Percentiles rank a stretch among this genome's conserved stretches.
phyloP scores from a whole-genome alignment of 1,139 yeast species.

The Suhomyces bolitotheri region DNA sequence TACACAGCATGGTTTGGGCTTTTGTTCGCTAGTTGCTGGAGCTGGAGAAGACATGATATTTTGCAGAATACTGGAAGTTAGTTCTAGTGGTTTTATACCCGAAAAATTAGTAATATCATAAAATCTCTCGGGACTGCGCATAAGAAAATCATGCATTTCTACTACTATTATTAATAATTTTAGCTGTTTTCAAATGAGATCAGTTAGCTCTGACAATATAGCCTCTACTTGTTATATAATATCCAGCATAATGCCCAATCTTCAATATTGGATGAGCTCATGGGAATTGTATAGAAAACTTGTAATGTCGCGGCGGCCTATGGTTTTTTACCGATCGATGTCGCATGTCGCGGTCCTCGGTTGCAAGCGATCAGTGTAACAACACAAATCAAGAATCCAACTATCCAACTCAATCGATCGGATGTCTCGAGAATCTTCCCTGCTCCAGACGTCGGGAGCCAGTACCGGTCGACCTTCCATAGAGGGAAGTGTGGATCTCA shows the following conservation, averaged over 20 bases:
- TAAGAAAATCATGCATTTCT: background rate
- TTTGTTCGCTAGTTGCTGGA: slow-evolving; percentile 20
- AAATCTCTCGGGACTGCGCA: too few species aligned
- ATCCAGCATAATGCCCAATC: too few species aligned
- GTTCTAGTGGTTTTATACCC: slow-evolving; percentile 1
- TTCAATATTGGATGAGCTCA: too few species aligned
- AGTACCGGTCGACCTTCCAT: slow-evolving; percentile 24
- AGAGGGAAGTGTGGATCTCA: slow-evolving; percentile 36
- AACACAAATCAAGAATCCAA: background rate
- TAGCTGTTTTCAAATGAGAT: too few species aligned
- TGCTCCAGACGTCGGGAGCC: slow-evolving; percentile 5
- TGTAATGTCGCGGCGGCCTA: too few species aligned
- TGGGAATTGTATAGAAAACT: too few species aligned
- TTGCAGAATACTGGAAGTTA: background rate
- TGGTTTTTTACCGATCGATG: too few species aligned
- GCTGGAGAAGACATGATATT: slow-evolving; percentile 8
- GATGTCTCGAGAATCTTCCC: slow-evolving; percentile 13
- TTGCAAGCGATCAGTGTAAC: slow-evolving; percentile 4
- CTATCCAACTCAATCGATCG: background rate
- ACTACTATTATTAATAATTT: too few species aligned
- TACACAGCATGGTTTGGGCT: slow-evolving; percentile 96
- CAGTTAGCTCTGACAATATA: too few species aligned
- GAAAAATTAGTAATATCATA: slow-evolving; percentile 12
- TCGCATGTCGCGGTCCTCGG: slow-evolving; percentile 5
- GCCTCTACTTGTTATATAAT: too few species aligned